A percentile compares a stretch with the other conserved stretches of the same genome.
Conservation (phyloP, 306 rosid species). For the Cucumis sativus region DNA sequence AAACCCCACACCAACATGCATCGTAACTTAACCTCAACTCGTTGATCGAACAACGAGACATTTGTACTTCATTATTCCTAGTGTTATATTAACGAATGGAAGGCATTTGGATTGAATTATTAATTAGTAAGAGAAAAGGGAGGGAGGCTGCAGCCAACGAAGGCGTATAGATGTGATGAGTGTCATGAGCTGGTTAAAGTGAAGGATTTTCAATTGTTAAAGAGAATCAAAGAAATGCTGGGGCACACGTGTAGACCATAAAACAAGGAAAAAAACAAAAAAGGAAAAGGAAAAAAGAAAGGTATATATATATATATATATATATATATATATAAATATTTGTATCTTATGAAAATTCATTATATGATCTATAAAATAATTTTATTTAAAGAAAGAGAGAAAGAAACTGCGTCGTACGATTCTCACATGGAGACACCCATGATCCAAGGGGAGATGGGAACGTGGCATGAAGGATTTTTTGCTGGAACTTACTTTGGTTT, state of each 20-base stretch:
- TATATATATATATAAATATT: background rate
- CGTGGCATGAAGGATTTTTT: conserved; percentile 32
- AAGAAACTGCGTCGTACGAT: conserved; percentile 18
- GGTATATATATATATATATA: background rate
- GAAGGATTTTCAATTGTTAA: background rate
- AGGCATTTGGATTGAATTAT: too few species aligned
- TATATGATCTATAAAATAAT: background rate
- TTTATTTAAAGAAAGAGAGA: background rate
- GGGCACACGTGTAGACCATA: conserved; percentile 37
- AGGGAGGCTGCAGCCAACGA: background rate
- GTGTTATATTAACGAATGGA: too few species aligned
- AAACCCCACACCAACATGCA: too few species aligned
- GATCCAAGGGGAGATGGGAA: conserved; percentile 35
- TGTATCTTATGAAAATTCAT: background rate
- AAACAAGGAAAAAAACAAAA: background rate
- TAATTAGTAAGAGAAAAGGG: background rate
- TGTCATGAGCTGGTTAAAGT: conserved; percentile 28
- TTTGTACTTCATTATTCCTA: too few species aligned
- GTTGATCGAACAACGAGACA: too few species aligned
- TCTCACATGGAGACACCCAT: conserved; percentile 48
- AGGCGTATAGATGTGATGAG: background rate
- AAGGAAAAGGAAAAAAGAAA: background rate
- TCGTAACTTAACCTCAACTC: too few species aligned
- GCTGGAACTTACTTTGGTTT: conserved; percentile 30
- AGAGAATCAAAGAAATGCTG: background rate